Percentiles rank a stretch among this genome's conserved stretches.
Conservation (phyloP, 805 yeast species). For the Yamadazyma phyllophila region DNA sequence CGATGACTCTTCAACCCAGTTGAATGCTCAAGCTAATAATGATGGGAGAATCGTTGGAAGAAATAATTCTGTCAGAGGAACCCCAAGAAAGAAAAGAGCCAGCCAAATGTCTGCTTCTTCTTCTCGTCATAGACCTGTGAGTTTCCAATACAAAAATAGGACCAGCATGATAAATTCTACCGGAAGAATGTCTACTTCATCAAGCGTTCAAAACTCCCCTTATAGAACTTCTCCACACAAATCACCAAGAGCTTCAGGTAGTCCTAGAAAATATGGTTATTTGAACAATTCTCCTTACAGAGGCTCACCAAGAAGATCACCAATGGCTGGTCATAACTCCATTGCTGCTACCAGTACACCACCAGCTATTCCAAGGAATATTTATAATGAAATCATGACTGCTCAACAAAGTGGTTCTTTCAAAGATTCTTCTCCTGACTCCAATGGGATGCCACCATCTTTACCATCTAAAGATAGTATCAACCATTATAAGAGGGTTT, state of each 20-base stretch:
- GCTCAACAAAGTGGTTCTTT: conserved; percentile 25
- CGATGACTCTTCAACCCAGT: conserved; percentile 19
- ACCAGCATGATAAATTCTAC: conserved; percentile 14
- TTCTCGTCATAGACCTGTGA: conserved; percentile 36
- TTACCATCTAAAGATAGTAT: conserved; percentile 40
- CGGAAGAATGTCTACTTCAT: conserved; percentile 27
- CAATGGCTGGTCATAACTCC: conserved; percentile 10
- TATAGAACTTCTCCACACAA: conserved; percentile 20
- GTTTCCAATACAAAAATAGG: conserved; percentile 39
- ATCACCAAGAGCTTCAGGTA: conserved; percentile 11
- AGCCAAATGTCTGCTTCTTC: conserved; percentile 35
- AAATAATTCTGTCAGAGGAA: conserved; percentile 20
- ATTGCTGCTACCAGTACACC: conserved; percentile 10
- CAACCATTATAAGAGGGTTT: conserved; percentile 13
- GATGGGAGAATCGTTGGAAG: conserved; percentile 12
- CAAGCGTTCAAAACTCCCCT: conserved; percentile 36
- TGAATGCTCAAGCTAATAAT: conserved; percentile 12
- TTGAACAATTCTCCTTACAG: conserved; percentile 9
- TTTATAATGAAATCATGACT: conserved; percentile 41
- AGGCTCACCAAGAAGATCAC: conserved; percentile 22
- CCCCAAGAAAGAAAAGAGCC: conserved; percentile 26
- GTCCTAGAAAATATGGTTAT: conserved; percentile 16
- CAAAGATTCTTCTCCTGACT: conserved; percentile 10
- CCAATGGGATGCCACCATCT: conserved; percentile 35
- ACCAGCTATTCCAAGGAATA: conserved; percentile 39